Percentiles rank a stretch among this genome's conserved stretches.
These are phyloP conservation scores for Oryza rufipogon DNA, from an alignment of 176 grass and related monocot species.

Conservation along the genomic window DNA sequence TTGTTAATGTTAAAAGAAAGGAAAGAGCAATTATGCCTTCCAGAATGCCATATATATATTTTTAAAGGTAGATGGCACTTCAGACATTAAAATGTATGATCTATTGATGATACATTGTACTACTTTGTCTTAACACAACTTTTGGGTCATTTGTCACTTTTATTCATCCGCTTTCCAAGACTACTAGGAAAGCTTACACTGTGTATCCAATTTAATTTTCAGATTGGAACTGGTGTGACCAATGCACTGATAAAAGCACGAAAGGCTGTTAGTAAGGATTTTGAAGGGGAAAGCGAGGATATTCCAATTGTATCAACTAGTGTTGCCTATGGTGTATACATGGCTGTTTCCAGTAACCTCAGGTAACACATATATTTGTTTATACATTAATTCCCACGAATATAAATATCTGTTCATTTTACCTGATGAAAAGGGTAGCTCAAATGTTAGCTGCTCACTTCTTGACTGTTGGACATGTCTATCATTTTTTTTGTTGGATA, in stretches of 20 bases:
- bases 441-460: neutral
- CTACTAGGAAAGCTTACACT: conserved; percentile 30
- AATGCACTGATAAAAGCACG: conserved; percentile 92
- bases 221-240: conserved; percentile 84
- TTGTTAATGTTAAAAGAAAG: conserved; percentile 19
- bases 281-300: conserved; percentile 66
- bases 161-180: conserved; percentile 2
- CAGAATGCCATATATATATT: conserved; percentile 15
- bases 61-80: neutral
- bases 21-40: neutral
- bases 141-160: neutral
- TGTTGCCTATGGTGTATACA: conserved; percentile 94
- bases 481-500: no score
- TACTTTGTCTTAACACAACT: conserved; percentile 7
- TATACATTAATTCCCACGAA: neutral
- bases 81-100: neutral
- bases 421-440: neutral
- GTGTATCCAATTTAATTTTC: conserved; percentile 36
- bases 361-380: conserved; percentile 52
- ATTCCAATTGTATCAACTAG: conserved; percentile 80
- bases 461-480: no score
- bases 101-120: conserved; percentile 21
- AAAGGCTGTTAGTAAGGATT: conserved; percentile 66
- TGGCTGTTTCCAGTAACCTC: conserved; percentile 97
- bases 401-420: neutral